A percentile compares a stretch with the other conserved stretches of the same genome.
These are phyloP conservation scores for Hyaloperonospora brassicae DNA, from an alignment of 352 stramenopile genomes.

Conservation along the genomic window DNA sequence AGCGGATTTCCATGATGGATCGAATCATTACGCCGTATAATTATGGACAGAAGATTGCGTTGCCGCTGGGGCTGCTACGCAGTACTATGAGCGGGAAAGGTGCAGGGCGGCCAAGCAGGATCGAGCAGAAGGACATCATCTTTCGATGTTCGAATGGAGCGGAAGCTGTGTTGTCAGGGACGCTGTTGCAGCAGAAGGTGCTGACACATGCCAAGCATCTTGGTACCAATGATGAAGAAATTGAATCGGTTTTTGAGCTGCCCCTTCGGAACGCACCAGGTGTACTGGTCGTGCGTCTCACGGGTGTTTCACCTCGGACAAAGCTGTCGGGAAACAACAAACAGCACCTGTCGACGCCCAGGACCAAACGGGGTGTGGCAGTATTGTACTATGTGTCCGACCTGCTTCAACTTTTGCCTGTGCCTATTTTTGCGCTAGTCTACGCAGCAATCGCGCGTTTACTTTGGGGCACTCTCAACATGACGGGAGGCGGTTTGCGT, in stretches of 20 bases:
- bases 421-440: conserved; percentile 61
- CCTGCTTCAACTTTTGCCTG: conserved; percentile 38
- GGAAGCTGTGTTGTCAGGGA: conserved; percentile 39
- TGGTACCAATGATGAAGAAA: conserved; percentile 19
- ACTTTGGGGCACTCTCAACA: conserved; percentile 38
- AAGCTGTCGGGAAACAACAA: conserved; percentile 28
- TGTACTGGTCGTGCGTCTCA: conserved; percentile 55
- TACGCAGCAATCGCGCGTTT: conserved; percentile 62
- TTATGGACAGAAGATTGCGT: conserved; percentile 79
- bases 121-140: conserved; percentile 51
- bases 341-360: conserved; percentile 12
- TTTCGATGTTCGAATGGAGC: conserved; percentile 61
- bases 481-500: conserved; percentile 34
- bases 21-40: conserved; percentile 79
- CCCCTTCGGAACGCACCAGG: conserved; percentile 48
- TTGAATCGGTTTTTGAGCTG: conserved; percentile 53
- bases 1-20: conserved; percentile 80
- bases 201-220: conserved; percentile 31
- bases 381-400: conserved; percentile 36
- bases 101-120: conserved; percentile 19
- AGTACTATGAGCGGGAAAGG: conserved; percentile 28
- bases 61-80: conserved; percentile 57
- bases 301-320: conserved; percentile 36
- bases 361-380: conserved; percentile 15
- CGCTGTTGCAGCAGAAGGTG: conserved; percentile 51